Evolutionary conservation across 306 rosid genomes (phyloP).

Genomic region (Vachellia collinsii): DNA sequence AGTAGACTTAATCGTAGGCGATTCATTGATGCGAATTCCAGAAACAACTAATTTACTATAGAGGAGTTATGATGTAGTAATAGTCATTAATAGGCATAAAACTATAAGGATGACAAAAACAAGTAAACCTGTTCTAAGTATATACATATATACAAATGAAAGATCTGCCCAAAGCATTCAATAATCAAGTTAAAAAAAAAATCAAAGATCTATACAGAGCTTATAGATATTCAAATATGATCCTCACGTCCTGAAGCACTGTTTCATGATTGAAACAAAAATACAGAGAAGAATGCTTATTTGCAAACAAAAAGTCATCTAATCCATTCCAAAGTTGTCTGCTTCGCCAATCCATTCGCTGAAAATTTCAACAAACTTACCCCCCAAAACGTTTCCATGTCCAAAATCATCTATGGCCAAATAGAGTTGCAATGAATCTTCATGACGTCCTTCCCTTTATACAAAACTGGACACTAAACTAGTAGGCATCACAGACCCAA

Average conservation of each 20-base stretch:
- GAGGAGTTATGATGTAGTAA: too few relatives aligned
- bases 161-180: conserved; percentile 9
- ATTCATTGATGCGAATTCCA: neutral
- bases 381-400: neutral
- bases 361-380: neutral
- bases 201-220: neutral
- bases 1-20: neutral
- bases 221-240: neutral
- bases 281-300: conserved; percentile 18
- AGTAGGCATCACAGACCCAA: conserved; percentile 54
- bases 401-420: neutral
- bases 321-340: conserved; percentile 19
- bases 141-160: conserved; percentile 31
- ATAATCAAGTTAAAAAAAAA: too few relatives aligned
- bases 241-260: conserved; percentile 11
- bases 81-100: too few relatives aligned
- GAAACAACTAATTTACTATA: neutral
- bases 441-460: neutral
- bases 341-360: neutral
- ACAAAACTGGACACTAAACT: conserved; percentile 20
- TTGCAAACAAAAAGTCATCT: conserved; percentile 3
- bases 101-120: conserved; percentile 1
- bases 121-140: conserved; percentile 2
- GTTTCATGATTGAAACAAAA: conserved; percentile 21
- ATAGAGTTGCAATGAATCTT: neutral